These are phyloP conservation scores for Pachysandra terminalis DNA, from an alignment of 164 flowering plant species.

Conservation along the genomic window DNA sequence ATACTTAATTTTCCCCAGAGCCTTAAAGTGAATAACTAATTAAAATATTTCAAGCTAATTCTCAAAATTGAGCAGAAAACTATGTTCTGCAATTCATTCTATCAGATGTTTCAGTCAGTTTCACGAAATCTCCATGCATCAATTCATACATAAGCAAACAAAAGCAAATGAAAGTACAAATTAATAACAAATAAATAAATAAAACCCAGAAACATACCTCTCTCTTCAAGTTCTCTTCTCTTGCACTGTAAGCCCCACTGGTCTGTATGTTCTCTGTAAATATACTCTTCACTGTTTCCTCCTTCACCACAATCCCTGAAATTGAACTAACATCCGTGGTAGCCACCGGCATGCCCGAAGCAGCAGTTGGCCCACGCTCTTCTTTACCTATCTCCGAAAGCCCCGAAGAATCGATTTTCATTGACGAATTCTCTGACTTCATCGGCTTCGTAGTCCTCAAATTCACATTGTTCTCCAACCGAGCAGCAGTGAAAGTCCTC, in stretches of 20 bases:
- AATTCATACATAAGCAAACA: neutral
- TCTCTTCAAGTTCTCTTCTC: constrained; percentile 88
- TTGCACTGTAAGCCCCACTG: constrained; percentile 89
- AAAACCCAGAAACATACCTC: constrained; percentile 44
- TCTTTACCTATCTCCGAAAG: constrained; percentile 22
- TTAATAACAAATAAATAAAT: neutral
- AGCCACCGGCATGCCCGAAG: neutral
- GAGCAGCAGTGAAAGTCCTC: constrained; percentile 73
- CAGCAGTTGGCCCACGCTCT: constrained; percentile 12
- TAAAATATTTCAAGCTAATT: neutral
- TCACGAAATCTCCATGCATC: neutral
- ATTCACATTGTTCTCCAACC: constrained; percentile 46
- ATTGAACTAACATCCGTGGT: constrained; percentile 15
- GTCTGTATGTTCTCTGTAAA: constrained; percentile 92
- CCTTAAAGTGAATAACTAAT: too few species aligned
- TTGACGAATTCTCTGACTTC: constrained; percentile 53
- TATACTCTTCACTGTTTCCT: constrained; percentile 65
- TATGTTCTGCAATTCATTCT: neutral
- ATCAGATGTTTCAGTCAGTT: too few species aligned
- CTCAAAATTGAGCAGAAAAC: neutral
- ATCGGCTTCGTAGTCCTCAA: constrained; percentile 60
- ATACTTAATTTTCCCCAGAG: too few species aligned
- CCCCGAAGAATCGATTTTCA: constrained; percentile 48
- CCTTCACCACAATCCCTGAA: constrained; percentile 67
- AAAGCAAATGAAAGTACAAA: neutral